Percentiles rank a stretch among this genome's conserved stretches.
Evolutionary conservation across 495 filamentous ascomycete species (phyloP).

Genomic region (Lasiosphaeris hirsuta): DNA sequence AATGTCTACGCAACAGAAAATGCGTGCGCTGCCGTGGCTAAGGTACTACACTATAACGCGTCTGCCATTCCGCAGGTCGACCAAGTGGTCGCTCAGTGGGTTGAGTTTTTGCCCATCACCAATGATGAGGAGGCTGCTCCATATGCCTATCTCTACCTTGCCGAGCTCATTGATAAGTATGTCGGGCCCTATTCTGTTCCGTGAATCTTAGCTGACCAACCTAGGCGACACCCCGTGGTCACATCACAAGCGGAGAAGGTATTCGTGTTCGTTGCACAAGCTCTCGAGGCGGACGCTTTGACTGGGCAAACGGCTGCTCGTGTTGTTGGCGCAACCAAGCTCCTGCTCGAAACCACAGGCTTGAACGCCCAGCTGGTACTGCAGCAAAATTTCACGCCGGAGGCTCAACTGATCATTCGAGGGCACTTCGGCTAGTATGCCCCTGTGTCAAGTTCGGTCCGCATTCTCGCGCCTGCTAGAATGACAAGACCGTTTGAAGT

Average conservation of each 20-base stretch:
- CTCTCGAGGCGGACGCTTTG: conserved; percentile 85
- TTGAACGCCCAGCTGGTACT: conserved; percentile 69
- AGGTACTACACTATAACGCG: conserved; percentile 86
- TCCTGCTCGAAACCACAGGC: conserved; percentile 64
- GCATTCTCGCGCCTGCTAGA: not conserved
- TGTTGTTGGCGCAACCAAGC: conserved; percentile 70
- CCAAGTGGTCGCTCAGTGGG: conserved; percentile 73
- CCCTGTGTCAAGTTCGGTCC: not conserved
- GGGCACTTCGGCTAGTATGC: conserved; percentile 58
- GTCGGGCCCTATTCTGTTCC: conserved; percentile 35
- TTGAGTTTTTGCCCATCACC: conserved; percentile 83
- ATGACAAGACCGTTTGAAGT: too few species aligned
- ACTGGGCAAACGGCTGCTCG: conserved; percentile 74
- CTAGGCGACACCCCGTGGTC: conserved; percentile 83
- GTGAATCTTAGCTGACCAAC: not conserved
- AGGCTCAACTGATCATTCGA: conserved; percentile 72
- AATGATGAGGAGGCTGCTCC: conserved; percentile 98
- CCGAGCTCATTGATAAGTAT: conserved; percentile 90
- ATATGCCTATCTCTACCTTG: conserved; percentile 90
- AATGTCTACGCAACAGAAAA: conserved; percentile 97
- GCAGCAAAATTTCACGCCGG: conserved; percentile 60
- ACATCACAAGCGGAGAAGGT: conserved; percentile 68
- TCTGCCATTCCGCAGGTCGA: conserved; percentile 69
- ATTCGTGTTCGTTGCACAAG: conserved; percentile 79
- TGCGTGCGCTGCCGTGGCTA: conserved; percentile 92